Percentiles rank a stretch among this genome's conserved stretches.
These are phyloP conservation scores for Phytophthora sp. DNA, from an alignment of 352 stramenopile genomes.

Conservation along the genomic window DNA sequence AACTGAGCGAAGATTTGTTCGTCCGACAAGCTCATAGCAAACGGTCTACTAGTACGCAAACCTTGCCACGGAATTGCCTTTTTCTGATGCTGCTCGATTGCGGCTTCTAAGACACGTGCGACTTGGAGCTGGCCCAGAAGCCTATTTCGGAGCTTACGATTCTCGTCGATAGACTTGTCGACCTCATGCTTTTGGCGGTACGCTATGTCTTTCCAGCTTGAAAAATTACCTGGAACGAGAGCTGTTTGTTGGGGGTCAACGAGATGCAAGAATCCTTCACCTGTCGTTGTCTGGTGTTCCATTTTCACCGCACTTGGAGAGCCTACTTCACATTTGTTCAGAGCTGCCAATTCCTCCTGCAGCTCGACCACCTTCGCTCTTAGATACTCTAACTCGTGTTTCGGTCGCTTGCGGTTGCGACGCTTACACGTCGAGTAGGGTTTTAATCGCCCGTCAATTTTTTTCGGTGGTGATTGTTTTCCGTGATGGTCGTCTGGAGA, in stretches of 20 bases:
- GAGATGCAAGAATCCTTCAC: neutral
- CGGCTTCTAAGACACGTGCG: conserved; percentile 27
- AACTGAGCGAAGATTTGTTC: conserved; percentile 27
- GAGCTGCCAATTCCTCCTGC: conserved; percentile 23
- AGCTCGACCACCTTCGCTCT: conserved; percentile 29
- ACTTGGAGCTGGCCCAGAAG: conserved; percentile 31
- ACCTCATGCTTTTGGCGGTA: conserved; percentile 23
- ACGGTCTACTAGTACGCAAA: neutral
- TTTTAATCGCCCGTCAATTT: conserved; percentile 19
- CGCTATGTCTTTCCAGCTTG: conserved; percentile 26
- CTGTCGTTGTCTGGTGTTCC: too few species aligned
- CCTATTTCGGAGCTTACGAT: conserved; percentile 25
- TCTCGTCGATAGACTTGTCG: conserved; percentile 20
- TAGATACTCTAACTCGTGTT: conserved; percentile 43
- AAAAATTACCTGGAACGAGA: conserved; percentile 3
- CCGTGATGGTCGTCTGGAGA: neutral
- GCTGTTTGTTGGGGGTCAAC: neutral
- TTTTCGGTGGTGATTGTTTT: conserved; percentile 10
- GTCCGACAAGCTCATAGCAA: conserved; percentile 1
- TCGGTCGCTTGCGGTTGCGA: conserved; percentile 33
- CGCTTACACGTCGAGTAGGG: conserved; percentile 28
- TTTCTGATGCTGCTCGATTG: conserved; percentile 26
- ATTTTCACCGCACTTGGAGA: neutral
- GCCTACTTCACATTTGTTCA: neutral
- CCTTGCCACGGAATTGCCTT: neutral